Conservation (phyloP, 2,329 filamentous ascomycete species). For the Cercospora sesami region DNA sequence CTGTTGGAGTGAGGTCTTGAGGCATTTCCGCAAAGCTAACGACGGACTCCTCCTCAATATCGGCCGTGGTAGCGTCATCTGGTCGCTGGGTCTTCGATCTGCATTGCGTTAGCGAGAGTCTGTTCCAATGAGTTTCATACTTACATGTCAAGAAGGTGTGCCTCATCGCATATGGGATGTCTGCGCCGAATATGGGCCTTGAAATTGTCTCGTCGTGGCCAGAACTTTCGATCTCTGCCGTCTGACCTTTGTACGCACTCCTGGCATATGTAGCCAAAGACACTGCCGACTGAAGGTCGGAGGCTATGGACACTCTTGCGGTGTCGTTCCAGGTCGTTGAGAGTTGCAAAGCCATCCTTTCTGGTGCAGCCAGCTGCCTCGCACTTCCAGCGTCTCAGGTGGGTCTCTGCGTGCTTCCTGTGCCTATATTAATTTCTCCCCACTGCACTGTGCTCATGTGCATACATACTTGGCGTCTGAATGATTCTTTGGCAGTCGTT, state of each 20-base stretch:
- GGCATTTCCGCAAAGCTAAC: background rate
- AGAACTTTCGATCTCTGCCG: slow-evolving; percentile 62
- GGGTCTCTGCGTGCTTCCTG: slow-evolving; percentile 74
- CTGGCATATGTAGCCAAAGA: slow-evolving; percentile 51
- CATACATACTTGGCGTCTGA: slow-evolving; percentile 28
- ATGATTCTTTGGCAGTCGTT: slow-evolving; percentile 22
- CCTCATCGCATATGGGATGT: slow-evolving; percentile 48
- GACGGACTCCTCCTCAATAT: slow-evolving; percentile 5
- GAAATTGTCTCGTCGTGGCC: slow-evolving; percentile 85
- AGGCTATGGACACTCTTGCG: slow-evolving; percentile 66
- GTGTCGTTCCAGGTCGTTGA: slow-evolving; percentile 80
- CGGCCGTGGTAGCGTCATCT: slow-evolving; percentile 18
- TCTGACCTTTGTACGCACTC: slow-evolving; percentile 56
- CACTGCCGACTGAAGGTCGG: slow-evolving; percentile 47
- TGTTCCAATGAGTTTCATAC: background rate
- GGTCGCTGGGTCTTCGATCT: slow-evolving; percentile 26
- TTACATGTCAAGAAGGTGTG: slow-evolving; percentile 25
- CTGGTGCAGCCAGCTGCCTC: slow-evolving; percentile 57
- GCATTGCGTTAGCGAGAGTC: background rate
- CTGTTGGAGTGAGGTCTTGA: background rate
- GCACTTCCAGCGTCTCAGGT: slow-evolving; percentile 68
- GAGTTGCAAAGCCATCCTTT: slow-evolving; percentile 68
- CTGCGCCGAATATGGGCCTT: slow-evolving; percentile 72
- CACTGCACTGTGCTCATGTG: background rate
- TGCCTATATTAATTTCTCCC: slow-evolving; percentile 4